These are phyloP conservation scores for Lepidium aucheri DNA, from an alignment of 345 rosid genomes.

Conservation along the genomic window DNA sequence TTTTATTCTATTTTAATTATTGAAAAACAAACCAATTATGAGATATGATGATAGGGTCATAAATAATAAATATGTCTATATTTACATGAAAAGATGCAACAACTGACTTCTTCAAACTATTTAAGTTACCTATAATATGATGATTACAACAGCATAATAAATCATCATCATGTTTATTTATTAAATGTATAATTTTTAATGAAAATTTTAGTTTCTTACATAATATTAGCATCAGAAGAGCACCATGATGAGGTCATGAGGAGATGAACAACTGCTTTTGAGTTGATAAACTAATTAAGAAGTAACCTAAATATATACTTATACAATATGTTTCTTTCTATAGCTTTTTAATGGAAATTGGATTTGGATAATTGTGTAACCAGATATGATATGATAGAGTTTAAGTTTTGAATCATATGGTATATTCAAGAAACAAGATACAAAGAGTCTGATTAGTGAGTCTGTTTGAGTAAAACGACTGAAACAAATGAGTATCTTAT, in stretches of 20 bases:
- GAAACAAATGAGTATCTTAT: no score
- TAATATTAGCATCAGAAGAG: constrained; percentile 22
- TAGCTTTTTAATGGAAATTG: no score
- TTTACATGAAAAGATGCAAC: constrained; percentile 10
- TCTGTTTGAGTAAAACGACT: no score
- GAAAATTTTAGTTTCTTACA: not conserved
- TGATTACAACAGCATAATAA: constrained; percentile 2
- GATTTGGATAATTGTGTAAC: no score
- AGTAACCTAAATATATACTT: not conserved
- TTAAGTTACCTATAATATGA: not conserved
- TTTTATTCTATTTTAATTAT: constrained; percentile 13
- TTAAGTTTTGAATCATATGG: no score
- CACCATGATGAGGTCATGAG: constrained; percentile 13
- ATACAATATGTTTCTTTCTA: no score
- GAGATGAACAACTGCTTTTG: not conserved
- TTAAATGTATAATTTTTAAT: not conserved
- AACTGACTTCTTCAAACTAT: not conserved
- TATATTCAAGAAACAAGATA: no score
- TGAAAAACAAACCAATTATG: constrained; percentile 43
- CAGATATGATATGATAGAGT: no score
- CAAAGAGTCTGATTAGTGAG: no score
- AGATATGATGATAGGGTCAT: constrained; percentile 29
- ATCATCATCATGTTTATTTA: not conserved
- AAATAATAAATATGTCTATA: constrained; percentile 20
- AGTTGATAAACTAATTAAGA: not conserved